Evolutionary conservation across 2,329 filamentous ascomycete genomes (phyloP).

Genomic region (Ophiosphaerella narmari): DNA sequence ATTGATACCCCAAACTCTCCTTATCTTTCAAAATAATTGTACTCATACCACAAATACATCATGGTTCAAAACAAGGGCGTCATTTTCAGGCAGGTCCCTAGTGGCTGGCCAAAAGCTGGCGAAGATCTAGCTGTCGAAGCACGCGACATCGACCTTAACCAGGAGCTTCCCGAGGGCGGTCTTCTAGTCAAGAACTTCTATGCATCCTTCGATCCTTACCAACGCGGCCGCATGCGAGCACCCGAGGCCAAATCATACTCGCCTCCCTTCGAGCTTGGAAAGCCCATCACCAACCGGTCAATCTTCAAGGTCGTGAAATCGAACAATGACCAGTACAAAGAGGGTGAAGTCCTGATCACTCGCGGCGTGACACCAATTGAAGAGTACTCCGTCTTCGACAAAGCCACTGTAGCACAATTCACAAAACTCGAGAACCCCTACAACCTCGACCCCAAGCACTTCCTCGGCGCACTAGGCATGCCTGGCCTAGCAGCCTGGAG

Average conservation of each 20-base stretch:
- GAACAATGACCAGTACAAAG: conserved; percentile 64
- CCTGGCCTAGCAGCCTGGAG: conserved; percentile 76
- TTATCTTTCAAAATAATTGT: neutral
- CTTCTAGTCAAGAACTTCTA: conserved; percentile 73
- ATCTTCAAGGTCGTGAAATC: conserved; percentile 75
- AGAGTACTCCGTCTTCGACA: conserved; percentile 68
- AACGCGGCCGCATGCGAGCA: conserved; percentile 77
- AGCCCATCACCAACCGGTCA: conserved; percentile 67
- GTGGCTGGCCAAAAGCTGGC: conserved; percentile 69
- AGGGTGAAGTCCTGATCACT: conserved; percentile 69
- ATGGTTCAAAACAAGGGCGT: conserved; percentile 74
- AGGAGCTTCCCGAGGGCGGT: conserved; percentile 64
- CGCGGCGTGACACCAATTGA: conserved; percentile 60
- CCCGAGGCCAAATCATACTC: conserved; percentile 69
- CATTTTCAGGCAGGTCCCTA: conserved; percentile 72
- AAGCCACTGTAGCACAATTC: conserved; percentile 51
- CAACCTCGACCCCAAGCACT: conserved; percentile 68
- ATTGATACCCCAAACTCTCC: conserved; percentile 1
- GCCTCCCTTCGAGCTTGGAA: conserved; percentile 63
- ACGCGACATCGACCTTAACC: conserved; percentile 69
- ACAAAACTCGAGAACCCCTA: conserved; percentile 70
- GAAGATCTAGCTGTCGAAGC: conserved; percentile 72
- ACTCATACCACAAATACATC: conserved; percentile 20
- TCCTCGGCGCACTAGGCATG: conserved; percentile 79
- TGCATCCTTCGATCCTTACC: conserved; percentile 82